These are phyloP conservation scores for Pilobolus umbonatus DNA, from an alignment of 192 early-diverging fungal species.

Conservation along the genomic window DNA sequence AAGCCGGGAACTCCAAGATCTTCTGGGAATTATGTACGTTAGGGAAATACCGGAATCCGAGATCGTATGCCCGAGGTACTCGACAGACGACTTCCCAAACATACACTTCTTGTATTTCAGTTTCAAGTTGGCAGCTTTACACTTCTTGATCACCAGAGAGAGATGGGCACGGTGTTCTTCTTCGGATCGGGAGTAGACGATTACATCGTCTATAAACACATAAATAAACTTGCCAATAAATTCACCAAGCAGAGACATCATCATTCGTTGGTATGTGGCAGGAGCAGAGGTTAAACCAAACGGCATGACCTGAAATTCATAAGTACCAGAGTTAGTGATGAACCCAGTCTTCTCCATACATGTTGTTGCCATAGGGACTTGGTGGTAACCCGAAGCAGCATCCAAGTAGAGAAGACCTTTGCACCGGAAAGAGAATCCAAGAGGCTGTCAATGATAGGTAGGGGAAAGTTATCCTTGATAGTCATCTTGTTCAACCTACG, in stretches of 20 bases:
- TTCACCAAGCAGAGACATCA: constrained; percentile 36
- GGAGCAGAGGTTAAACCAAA: too few species aligned
- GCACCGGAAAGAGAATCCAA: too few species aligned
- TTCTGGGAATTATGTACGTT: not conserved
- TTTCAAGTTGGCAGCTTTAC: not conserved
- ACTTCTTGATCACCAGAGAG: constrained; percentile 9
- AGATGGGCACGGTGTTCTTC: constrained; percentile 30
- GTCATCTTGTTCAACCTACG: too few species aligned
- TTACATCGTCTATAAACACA: constrained; percentile 36
- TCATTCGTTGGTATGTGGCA: too few species aligned
- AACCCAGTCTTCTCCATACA: too few species aligned
- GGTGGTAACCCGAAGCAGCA: too few species aligned
- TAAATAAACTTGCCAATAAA: constrained; percentile 21
- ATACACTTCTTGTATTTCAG: not conserved
- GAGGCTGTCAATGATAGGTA: too few species aligned
- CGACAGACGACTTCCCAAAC: not conserved
- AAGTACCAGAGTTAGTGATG: too few species aligned
- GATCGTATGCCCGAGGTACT: constrained; percentile 3
- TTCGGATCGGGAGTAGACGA: constrained; percentile 27
- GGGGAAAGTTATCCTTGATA: too few species aligned
- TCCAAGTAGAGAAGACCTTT: too few species aligned
- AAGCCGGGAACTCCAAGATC: constrained; percentile 16
- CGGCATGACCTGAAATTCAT: too few species aligned
- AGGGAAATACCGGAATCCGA: not conserved
- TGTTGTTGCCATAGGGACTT: too few species aligned